Evolutionary conservation across 2,329 filamentous ascomycete genomes (phyloP), one percentile per base, ranked within the genome.

Genomic region (Diaporthe caulivora): DNA sequence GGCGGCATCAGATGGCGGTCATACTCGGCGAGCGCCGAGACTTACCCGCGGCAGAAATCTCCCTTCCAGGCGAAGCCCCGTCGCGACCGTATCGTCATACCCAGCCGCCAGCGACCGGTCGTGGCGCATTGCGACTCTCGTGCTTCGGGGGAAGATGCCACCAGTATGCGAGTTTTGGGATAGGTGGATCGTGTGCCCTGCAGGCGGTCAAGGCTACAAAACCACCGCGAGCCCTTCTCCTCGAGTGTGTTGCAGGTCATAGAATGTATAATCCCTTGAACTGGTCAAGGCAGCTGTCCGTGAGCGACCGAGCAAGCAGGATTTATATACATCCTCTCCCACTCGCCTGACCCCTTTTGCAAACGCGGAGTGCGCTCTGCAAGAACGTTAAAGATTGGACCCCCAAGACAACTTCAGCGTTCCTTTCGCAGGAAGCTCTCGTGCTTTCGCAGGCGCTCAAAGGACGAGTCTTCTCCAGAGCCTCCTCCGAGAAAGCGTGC

Each of bases 201-300:
- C 26, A 47, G 42, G 58, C 58, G 58, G 58, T 64, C 58, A 49
- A 17, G 58, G 58, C 58, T 49, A 47, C 58, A 64, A 64, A 64
- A 49, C 42, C 42, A 18, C 58, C 2, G 10, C 42, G 11, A 49
- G 58, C 42, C 40, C 42, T 15, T n/a, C n/a, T 26, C n/a, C 24
- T 15, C 9, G 18, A 47, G 17, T 10, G 18, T 47, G 26, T 24
- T 47, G 26, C 40, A n/a, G 58, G 9, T 26, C 10, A 18, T 29
- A 21, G 24, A 62, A 13, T 31, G 24, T 40, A 47, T 31, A 15
- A 21, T 7, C 11, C 37, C 24, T 8, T 62, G 40, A 29, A 29
- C 9, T 18, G 37, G 31, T n/a, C 40, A 47, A 47, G 42, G 58
- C 24, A 62, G 58, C 24, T 29, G 40, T 21, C n/a, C 17, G 58